A percentile compares a stretch with the other conserved stretches of the same genome.
phyloP scores from a whole-genome alignment of 1,284 basidiomycete species.

The Ganoderma sinense region DNA sequence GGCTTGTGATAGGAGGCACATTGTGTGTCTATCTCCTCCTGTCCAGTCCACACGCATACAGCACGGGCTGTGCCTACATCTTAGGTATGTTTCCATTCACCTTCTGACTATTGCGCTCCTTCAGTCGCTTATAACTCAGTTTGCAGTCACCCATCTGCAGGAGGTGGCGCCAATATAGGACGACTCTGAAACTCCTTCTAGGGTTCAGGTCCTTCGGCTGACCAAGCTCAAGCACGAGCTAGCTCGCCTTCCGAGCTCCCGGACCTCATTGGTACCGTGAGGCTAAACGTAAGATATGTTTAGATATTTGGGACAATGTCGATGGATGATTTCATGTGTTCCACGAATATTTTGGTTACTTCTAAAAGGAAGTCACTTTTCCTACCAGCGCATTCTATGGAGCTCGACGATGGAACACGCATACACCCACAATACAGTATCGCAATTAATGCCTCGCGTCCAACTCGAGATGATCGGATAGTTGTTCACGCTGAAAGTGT shows the following conservation, averaged over 20 bases:
- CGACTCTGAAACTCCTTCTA: neutral
- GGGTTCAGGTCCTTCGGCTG: neutral
- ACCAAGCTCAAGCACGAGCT: neutral
- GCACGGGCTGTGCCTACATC: neutral
- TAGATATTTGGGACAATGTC: neutral
- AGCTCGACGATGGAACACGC: neutral
- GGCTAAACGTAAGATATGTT: neutral
- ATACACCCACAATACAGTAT: too few relatives aligned
- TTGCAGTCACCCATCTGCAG: neutral
- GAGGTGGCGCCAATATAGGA: neutral
- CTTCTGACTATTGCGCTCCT: too few relatives aligned
- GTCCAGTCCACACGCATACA: neutral
- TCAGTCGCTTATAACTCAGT: neutral
- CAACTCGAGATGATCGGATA: neutral
- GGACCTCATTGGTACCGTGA: neutral
- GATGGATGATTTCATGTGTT: neutral
- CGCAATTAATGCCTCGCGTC: too few relatives aligned
- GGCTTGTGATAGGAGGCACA: slow-evolving; percentile 25
- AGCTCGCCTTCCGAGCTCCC: neutral
- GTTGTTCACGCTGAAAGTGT: neutral
- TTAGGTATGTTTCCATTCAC: neutral
- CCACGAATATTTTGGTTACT: neutral
- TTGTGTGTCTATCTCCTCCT: neutral
- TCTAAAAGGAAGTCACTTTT: neutral
- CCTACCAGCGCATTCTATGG: neutral